Evolutionary conservation across 805 yeast genomes (phyloP), one percentile per base, ranked within the genome.

Genomic region (Hanseniaspora singularis): DNA sequence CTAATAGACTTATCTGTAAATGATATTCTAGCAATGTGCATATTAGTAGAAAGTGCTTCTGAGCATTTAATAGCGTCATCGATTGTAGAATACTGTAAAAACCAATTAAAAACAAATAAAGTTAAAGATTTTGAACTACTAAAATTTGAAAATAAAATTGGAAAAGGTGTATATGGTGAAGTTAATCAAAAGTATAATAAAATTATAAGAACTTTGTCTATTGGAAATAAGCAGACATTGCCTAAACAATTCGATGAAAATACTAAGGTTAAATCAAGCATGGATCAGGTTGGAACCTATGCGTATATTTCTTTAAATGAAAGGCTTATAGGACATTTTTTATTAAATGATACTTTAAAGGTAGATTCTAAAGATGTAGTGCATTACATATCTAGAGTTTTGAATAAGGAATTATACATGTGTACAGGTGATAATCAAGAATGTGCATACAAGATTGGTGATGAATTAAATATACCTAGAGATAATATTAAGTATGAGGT

Each of bases 61-160:
- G 95, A 87, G 61, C 98, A 92, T 62, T 96, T 97, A 0, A 73
- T 84, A 34, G 96, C 88, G 4, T 71, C 66, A 51, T 87, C 95
- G 0, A 70, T 92, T 28, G 67, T 70, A 0, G 63, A 60, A 11
- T 61, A 61, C 52, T 64, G 72, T 34, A 53, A 56, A 34, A 33
- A 38, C 19, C 5, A 11, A 11, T n/a, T 18, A n/a, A 28, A 14
- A 8, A 16, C 18, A 44, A 15, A 30, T 38, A 19, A 36, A 9
- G 2, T 23, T 45, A 19, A 38, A 22, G 6, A 31, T 42, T n/a
- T 41, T 38, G 24, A 24, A 10, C n/a, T 27, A 9, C 14, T 18
- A 4, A 37, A 24, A 1, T 59, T 61, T 42, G 61, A 66, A 36
- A 62, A 61, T 1, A 46, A 58, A 8, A 56, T 67, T 30, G 72